phyloP scores from a whole-genome alignment of 2,329 filamentous ascomycete species.

The Claviceps purpurea region DNA sequence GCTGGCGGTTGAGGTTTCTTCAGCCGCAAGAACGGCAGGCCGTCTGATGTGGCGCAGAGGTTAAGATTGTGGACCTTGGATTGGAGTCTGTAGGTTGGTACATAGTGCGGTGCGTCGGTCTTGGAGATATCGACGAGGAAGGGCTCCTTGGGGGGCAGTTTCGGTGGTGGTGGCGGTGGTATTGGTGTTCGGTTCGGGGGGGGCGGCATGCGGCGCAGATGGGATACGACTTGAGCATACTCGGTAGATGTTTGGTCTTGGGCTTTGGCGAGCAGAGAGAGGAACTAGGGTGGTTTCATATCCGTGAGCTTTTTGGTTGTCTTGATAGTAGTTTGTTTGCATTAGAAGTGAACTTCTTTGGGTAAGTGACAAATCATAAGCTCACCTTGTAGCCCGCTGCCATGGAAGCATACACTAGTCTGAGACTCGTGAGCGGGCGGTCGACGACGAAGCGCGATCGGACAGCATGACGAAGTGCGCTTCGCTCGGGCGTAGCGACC shows the following conservation, averaged over 20 bases:
- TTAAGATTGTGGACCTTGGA: constrained; percentile 36
- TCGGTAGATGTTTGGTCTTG: constrained; percentile 24
- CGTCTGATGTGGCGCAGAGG: constrained; percentile 37
- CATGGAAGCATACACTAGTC: constrained; percentile 49
- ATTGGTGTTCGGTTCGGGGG: constrained; percentile 9
- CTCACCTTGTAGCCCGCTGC: constrained; percentile 52
- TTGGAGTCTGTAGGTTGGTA: constrained; percentile 27
- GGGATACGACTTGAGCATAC: constrained; percentile 26
- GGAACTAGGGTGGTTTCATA: constrained; percentile 16
- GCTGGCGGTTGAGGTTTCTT: constrained; percentile 48
- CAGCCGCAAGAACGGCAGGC: constrained; percentile 51
- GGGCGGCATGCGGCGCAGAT: constrained; percentile 22
- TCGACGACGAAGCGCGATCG: constrained; percentile 51
- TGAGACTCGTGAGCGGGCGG: constrained; percentile 39
- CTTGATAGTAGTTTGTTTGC: not conserved
- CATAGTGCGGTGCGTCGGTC: constrained; percentile 32
- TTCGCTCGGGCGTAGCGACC: constrained; percentile 36
- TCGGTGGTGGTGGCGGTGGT: constrained; percentile 5
- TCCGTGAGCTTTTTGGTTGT: not conserved
- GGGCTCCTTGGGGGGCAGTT: constrained; percentile 12
- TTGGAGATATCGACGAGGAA: constrained; percentile 21
- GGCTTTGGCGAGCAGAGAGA: constrained; percentile 27
- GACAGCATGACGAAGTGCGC: constrained; percentile 32
- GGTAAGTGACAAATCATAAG: too few species aligned
- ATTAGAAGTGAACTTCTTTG: not conserved